These are phyloP conservation scores for Perkinsus chesapeaki DNA, from an alignment of 169 alveolate genomes.

Conservation along the genomic window DNA sequence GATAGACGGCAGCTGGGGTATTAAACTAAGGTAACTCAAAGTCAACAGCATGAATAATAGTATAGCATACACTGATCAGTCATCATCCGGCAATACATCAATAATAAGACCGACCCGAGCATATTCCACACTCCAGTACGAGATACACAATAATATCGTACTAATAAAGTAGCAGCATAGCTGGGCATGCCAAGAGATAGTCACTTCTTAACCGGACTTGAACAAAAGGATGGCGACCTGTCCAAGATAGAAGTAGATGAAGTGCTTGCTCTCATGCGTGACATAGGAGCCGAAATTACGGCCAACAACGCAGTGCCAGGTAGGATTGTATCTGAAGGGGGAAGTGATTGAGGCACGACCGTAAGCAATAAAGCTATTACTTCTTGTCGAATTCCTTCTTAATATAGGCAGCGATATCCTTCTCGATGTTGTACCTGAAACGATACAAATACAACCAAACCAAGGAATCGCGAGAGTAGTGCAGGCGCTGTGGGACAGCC, in stretches of 20 bases:
- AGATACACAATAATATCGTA: background rate
- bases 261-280: slow-evolving; percentile 98
- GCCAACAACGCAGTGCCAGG: slow-evolving; percentile 99
- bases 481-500: too few relatives aligned
- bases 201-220: slow-evolving; percentile 84
- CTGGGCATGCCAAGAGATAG: background rate
- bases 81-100: background rate
- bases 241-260: slow-evolving; percentile 98
- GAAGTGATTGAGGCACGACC: background rate
- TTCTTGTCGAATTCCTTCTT: slow-evolving; percentile 98
- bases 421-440: slow-evolving; percentile 69
- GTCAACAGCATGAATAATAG: background rate
- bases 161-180: background rate
- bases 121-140: background rate
- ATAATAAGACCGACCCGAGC: background rate
- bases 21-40: too few relatives aligned
- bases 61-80: background rate
- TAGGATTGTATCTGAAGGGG: slow-evolving; percentile 47
- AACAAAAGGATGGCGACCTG: slow-evolving; percentile 95
- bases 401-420: slow-evolving; percentile 96
- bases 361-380: slow-evolving; percentile 62
- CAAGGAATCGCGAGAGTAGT: background rate
- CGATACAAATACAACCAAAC: background rate
- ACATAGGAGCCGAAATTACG: slow-evolving; percentile 98
- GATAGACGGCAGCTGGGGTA: background rate